A percentile compares a stretch with the other conserved stretches of the same genome.
These are phyloP conservation scores for Backusella australiensis DNA, from an alignment of 192 early-diverging fungal genomes.

Conservation along the genomic window DNA sequence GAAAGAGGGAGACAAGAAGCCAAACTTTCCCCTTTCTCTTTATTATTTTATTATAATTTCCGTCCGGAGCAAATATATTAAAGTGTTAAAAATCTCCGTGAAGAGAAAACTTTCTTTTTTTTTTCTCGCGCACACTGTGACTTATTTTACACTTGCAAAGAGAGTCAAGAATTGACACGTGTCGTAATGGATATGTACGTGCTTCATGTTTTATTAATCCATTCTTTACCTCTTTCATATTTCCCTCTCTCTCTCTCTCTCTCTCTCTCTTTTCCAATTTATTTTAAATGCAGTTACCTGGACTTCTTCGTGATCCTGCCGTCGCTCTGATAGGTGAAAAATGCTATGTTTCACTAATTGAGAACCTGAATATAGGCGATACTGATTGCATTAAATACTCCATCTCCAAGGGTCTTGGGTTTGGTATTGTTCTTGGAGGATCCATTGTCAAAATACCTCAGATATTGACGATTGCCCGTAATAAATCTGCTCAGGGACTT, in stretches of 20 bases:
- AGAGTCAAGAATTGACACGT: background rate
- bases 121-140: background rate
- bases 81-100: background rate
- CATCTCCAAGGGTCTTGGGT: constrained; percentile 86
- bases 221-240: too few relatives aligned
- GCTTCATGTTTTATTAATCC: background rate
- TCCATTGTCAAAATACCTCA: constrained; percentile 95
- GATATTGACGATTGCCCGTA: constrained; percentile 83
- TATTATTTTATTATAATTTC: background rate
- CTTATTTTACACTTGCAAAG: background rate
- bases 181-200: background rate
- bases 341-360: constrained; percentile 75
- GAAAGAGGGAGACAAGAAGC: background rate
- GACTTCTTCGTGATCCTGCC: constrained; percentile 59
- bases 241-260: background rate
- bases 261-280: constrained; percentile 4
- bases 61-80: background rate
- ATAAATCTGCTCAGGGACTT: constrained; percentile 74
- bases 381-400: constrained; percentile 75
- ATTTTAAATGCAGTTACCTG: constrained; percentile 50
- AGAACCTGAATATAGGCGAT: constrained; percentile 67
- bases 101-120: background rate
- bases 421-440: constrained; percentile 95
- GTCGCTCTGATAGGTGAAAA: constrained; percentile 75
- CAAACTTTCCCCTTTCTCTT: background rate